These are phyloP conservation scores for Suillus subaureus DNA, from an alignment of 768 basidiomycete genomes.

Conservation along the genomic window DNA sequence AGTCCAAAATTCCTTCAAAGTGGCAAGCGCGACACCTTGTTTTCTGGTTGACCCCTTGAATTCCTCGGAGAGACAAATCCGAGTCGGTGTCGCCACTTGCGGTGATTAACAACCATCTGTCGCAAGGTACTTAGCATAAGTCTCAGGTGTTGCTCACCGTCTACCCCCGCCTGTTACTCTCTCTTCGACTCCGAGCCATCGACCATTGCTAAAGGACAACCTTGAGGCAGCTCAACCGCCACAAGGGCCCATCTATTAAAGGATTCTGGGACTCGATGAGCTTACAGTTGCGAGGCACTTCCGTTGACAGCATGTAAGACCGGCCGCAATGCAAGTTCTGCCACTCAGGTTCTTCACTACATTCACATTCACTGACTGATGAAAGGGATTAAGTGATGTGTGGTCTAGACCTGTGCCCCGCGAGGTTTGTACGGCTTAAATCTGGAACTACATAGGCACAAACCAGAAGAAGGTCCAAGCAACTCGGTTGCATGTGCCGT, in stretches of 20 bases:
- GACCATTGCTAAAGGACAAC: background rate
- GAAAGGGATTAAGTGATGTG: background rate
- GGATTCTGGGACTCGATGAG: background rate
- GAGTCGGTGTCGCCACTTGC: background rate
- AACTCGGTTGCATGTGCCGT: background rate
- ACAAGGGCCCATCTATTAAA: background rate
- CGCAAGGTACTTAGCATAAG: background rate
- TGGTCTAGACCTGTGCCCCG: background rate
- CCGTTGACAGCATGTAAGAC: background rate
- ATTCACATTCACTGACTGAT: background rate
- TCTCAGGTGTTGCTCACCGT: background rate
- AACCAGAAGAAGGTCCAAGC: constrained; percentile 1
- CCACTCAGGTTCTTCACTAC: background rate
- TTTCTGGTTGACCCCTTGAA: background rate
- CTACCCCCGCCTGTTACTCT: too few relatives aligned
- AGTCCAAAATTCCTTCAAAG: background rate
- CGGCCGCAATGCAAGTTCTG: background rate
- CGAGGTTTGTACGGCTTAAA: background rate
- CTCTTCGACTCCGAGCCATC: too few relatives aligned
- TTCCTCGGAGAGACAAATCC: background rate
- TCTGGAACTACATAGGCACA: background rate
- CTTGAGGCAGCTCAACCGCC: background rate
- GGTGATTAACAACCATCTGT: background rate
- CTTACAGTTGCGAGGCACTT: background rate
- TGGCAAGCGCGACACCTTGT: background rate